Evolutionary conservation across 441 rosid species (phyloP).

Genomic region (Metrosideros polymorpha): DNA sequence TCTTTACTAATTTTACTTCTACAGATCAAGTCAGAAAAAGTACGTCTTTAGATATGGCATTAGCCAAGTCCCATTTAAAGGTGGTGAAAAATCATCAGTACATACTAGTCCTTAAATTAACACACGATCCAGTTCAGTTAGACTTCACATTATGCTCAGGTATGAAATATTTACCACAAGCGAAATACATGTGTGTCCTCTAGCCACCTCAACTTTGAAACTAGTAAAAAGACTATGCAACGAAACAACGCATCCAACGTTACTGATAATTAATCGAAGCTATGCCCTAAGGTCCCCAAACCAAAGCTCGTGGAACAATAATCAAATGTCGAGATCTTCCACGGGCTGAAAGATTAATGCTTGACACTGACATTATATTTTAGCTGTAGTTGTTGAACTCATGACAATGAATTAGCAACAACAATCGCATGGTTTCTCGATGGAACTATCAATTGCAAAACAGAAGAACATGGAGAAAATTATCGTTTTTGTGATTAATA

Average conservation of each 20-base stretch:
- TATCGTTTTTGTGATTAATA: rapidly evolving
- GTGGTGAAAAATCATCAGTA: not conserved
- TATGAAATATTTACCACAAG: too few species aligned
- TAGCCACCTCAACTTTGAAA: not conserved
- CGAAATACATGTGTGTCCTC: not conserved
- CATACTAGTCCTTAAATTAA: not conserved
- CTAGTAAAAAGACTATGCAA: not conserved
- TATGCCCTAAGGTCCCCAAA: not conserved
- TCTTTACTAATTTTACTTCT: not conserved
- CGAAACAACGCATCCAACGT: not conserved
- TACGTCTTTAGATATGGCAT: not conserved
- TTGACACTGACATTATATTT: rapidly evolving
- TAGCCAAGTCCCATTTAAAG: not conserved
- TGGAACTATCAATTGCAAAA: not conserved
- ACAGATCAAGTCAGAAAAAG: not conserved
- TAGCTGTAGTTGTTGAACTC: not conserved
- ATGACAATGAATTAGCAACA: not conserved
- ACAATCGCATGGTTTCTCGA: rapidly evolving
- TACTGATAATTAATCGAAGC: not conserved
- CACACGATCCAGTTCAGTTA: not conserved
- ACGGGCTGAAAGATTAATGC: not conserved
- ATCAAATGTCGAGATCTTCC: not conserved
- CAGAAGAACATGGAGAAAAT: not conserved
- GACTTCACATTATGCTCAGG: not conserved
- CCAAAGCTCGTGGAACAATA: not conserved